Conservation (phyloP, 768 basidiomycete genomes). For the Boletus sp. region DNA sequence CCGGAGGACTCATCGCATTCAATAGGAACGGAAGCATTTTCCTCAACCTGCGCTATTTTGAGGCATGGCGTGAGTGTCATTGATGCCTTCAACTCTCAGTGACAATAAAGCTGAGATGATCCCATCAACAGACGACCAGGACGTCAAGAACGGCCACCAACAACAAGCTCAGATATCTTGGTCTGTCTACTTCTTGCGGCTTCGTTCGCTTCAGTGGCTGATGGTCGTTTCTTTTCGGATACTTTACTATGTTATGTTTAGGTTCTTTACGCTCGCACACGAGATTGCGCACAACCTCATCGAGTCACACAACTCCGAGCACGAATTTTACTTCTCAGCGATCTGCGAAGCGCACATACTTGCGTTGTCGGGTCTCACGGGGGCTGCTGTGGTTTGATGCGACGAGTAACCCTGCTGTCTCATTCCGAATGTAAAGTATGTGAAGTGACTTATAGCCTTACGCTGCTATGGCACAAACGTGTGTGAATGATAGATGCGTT, state of each 20-base stretch:
- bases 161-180: constrained; percentile 77
- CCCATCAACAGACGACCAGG: constrained; percentile 56
- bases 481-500: not conserved
- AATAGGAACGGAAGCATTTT: constrained; percentile 87
- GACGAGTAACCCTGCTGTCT: not conserved
- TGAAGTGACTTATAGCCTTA: not conserved
- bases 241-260: not conserved
- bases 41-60: constrained; percentile 81
- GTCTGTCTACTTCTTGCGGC: constrained; percentile 34
- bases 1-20: constrained; percentile 87
- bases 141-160: constrained; percentile 52
- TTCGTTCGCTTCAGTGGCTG: not conserved
- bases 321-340: constrained; percentile 92
- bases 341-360: constrained; percentile 71
- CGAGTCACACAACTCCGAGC: constrained; percentile 82
- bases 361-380: constrained; percentile 36
- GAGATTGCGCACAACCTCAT: constrained; percentile 93
- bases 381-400: not conserved
- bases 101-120: not conserved
- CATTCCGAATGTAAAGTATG: no score
- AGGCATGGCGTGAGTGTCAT: constrained; percentile 76
- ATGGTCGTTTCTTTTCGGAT: not conserved
- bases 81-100: not conserved
- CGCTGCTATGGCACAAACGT: no score
- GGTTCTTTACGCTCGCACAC: constrained; percentile 91